These are phyloP conservation scores for Cyanidioschyzon merolae DNA, from an alignment of 23 red algal genomes.

Conservation along the genomic window DNA sequence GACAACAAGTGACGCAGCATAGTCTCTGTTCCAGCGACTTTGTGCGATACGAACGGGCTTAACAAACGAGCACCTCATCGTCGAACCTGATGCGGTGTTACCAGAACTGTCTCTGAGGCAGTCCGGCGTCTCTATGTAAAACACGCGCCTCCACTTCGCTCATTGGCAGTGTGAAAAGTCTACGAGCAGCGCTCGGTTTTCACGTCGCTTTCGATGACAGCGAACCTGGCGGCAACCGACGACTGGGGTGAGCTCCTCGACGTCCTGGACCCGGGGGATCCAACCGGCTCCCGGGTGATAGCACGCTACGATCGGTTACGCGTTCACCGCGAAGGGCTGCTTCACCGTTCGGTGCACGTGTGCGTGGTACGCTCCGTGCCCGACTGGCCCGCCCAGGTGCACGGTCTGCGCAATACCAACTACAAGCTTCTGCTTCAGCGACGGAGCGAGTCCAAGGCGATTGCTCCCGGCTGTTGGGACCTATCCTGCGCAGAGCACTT, in stretches of 20 bases:
- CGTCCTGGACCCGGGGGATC: not conserved
- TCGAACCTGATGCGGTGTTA: too few species aligned
- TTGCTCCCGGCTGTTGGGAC: constrained; percentile 41
- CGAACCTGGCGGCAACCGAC: not conserved
- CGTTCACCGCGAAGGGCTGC: not conserved
- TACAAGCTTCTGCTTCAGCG: constrained; percentile 47
- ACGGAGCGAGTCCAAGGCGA: constrained; percentile 32
- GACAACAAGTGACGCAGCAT: too few species aligned
- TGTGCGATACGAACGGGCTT: too few species aligned
- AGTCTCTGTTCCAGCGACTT: too few species aligned
- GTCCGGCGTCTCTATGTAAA: too few species aligned
- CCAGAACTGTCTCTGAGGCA: too few species aligned
- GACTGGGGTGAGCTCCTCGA: constrained; percentile 1
- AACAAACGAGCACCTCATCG: too few species aligned
- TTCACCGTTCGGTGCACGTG: constrained; percentile 57
- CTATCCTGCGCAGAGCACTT: constrained; percentile 52
- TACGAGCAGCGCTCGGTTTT: too few species aligned
- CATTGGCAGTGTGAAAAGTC: too few species aligned
- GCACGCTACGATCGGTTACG: not conserved
- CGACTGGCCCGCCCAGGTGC: not conserved
- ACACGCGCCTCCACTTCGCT: too few species aligned
- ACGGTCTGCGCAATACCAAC: not conserved
- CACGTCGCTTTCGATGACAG: not conserved
- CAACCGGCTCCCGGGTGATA: not conserved
- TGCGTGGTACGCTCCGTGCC: constrained; percentile 23